A percentile compares a stretch with the other conserved stretches of the same genome.
phyloP scores from a whole-genome alignment of 116 monocot genomes.

The Papilionanthe hybrid region DNA sequence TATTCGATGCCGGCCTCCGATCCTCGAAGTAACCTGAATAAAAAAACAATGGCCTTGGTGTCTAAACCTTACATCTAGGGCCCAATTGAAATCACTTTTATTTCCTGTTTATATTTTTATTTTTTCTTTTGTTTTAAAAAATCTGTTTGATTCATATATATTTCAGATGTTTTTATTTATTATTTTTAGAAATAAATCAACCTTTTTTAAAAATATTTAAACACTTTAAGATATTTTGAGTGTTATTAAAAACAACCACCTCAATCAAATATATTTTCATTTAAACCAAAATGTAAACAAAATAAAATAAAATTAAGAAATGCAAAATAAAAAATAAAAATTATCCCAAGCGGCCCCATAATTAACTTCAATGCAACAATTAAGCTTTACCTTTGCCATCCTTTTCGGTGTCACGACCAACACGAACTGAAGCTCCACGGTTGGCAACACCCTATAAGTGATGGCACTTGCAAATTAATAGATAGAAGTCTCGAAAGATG shows the following conservation, averaged over 20 bases:
- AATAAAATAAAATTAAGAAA: too few species aligned
- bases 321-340: not conserved
- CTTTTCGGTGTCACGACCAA: conserved; percentile 72
- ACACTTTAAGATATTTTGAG: too few species aligned
- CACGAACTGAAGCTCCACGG: conserved; percentile 63
- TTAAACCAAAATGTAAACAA: too few species aligned
- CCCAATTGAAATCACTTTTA: not conserved
- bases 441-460: conserved; percentile 56
- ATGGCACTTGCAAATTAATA: not conserved
- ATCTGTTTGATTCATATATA: too few species aligned
- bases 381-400: conserved; percentile 48
- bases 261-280: too few species aligned
- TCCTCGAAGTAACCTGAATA: conserved; percentile 69
- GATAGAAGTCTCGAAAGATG: not conserved
- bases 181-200: too few species aligned
- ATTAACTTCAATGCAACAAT: not conserved
- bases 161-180: too few species aligned
- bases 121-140: too few species aligned
- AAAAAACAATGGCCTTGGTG: not conserved
- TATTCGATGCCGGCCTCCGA: conserved; percentile 79
- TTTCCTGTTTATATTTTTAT: too few species aligned
- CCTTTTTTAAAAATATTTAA: too few species aligned
- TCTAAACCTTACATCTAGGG: not conserved
- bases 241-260: too few species aligned
- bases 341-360: not conserved